Conservation (phyloP, 768 basidiomycete genomes). For the Xerocomellus amylosporus region DNA sequence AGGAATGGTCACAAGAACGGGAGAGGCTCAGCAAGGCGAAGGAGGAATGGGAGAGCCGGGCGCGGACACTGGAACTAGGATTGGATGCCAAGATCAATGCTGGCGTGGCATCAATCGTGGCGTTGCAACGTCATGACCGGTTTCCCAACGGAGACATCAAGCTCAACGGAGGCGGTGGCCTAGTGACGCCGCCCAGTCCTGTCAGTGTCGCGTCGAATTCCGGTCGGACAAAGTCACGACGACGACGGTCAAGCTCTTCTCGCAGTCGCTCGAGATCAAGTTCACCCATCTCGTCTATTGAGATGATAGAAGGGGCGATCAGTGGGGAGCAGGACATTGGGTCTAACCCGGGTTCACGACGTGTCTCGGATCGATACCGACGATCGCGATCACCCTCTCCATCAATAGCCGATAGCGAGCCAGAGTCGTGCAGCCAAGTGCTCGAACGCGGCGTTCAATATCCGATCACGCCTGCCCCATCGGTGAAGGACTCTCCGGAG, state of each 20-base stretch:
- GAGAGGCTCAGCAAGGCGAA: slow-evolving; percentile 69
- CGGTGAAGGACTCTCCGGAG: slow-evolving; percentile 30
- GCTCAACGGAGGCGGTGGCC: slow-evolving; percentile 40
- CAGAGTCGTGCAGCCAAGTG: slow-evolving; percentile 21
- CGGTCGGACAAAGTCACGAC: slow-evolving; percentile 36
- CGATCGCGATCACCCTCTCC: slow-evolving; percentile 32
- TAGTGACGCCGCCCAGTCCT: slow-evolving; percentile 77
- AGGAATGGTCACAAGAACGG: slow-evolving; percentile 81
- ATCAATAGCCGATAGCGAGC: slow-evolving; percentile 31
- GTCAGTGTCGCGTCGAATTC: slow-evolving; percentile 68
- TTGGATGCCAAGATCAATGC: slow-evolving; percentile 44
- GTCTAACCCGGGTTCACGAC: slow-evolving; percentile 22
- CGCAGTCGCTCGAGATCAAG: slow-evolving; percentile 38
- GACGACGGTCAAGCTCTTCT: slow-evolving; percentile 44
- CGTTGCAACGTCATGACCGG: slow-evolving; percentile 39
- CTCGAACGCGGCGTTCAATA: slow-evolving; percentile 23
- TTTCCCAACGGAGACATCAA: slow-evolving; percentile 34
- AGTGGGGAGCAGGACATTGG: slow-evolving; percentile 16
- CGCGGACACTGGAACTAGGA: slow-evolving; percentile 50
- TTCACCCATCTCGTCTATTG: slow-evolving; percentile 34
- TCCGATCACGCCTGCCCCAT: slow-evolving; percentile 31
- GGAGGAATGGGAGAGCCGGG: slow-evolving; percentile 76
- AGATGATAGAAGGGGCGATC: slow-evolving; percentile 32
- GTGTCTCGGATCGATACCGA: slow-evolving; percentile 22
- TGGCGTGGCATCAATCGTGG: slow-evolving; percentile 29